phyloP scores from a whole-genome alignment of 495 filamentous ascomycete species.

The Delitschia confertaspora region DNA sequence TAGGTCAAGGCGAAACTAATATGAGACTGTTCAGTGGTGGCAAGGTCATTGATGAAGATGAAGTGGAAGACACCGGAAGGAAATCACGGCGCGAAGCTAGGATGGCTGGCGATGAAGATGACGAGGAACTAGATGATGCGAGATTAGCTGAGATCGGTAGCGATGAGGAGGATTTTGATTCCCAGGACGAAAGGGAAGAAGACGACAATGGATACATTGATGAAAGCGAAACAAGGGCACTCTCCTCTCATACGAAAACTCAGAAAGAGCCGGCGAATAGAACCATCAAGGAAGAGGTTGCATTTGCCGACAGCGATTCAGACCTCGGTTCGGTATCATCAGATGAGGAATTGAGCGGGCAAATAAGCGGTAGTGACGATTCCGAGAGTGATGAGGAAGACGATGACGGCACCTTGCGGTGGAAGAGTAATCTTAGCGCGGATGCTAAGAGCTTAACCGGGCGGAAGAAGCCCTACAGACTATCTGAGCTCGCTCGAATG shows the following conservation, averaged over 20 bases:
- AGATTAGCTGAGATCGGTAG: conserved; percentile 33
- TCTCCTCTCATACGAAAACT: conserved; percentile 37
- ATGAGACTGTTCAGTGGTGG: conserved; percentile 77
- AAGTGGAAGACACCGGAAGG: conserved; percentile 49
- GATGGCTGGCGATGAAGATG: conserved; percentile 48
- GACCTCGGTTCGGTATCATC: conserved; percentile 86
- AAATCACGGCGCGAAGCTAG: conserved; percentile 60
- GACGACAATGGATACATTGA: conserved; percentile 40
- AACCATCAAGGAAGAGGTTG: conserved; percentile 42
- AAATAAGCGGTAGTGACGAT: conserved; percentile 30
- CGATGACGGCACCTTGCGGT: conserved; percentile 57
- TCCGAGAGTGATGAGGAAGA: conserved; percentile 48
- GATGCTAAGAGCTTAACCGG: conserved; percentile 65
- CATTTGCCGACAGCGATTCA: conserved; percentile 93
- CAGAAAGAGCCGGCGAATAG: conserved; percentile 46
- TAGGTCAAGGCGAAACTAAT: conserved; percentile 73
- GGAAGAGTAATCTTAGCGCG: conserved; percentile 79
- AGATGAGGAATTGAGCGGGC: conserved; percentile 52
- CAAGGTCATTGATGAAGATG: conserved; percentile 49
- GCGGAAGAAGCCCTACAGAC: conserved; percentile 58
- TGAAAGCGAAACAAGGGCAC: too few relatives aligned
- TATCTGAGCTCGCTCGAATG: conserved; percentile 68
- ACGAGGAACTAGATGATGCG: conserved; percentile 40
- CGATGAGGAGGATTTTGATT: conserved; percentile 45
- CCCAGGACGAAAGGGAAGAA: conserved; percentile 56